These are phyloP conservation scores for Ascosphaera apis DNA, from an alignment of 2,329 filamentous ascomycete genomes.

Conservation along the genomic window DNA sequence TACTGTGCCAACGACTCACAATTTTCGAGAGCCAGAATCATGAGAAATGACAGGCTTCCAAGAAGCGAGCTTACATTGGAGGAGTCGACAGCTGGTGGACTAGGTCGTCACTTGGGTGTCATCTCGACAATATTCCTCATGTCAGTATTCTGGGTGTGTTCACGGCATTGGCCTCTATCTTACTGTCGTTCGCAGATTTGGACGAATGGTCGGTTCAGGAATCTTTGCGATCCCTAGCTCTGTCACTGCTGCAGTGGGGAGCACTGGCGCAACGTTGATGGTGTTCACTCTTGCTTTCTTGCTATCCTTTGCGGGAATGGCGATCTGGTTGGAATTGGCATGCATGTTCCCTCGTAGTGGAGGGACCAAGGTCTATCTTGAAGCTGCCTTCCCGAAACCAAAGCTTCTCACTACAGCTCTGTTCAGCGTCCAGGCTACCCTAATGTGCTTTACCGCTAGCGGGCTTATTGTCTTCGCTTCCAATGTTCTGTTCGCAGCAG, in stretches of 20 bases:
- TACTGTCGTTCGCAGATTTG: background rate
- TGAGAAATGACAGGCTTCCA: background rate
- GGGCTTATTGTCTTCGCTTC: conserved; percentile 49
- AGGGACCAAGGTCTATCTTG: conserved; percentile 47
- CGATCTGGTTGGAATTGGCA: conserved; percentile 42
- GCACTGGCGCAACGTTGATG: conserved; percentile 36
- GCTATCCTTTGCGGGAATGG: conserved; percentile 37
- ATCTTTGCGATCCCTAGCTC: conserved; percentile 50
- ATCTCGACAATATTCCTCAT: background rate
- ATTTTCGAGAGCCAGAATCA: background rate
- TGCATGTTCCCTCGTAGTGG: conserved; percentile 48
- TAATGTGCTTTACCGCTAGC: conserved; percentile 44
- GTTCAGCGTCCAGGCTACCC: conserved; percentile 37
- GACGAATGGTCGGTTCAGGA: conserved; percentile 42
- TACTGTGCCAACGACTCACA: background rate
- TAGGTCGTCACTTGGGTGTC: background rate
- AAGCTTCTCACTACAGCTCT: conserved; percentile 40
- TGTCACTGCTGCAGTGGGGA: conserved; percentile 43
- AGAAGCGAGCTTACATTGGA: background rate
- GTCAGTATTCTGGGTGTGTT: background rate
- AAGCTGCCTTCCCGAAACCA: conserved; percentile 42
- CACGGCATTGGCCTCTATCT: background rate
- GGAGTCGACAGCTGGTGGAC: background rate
- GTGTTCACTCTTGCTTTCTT: conserved; percentile 41
- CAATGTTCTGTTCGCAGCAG: conserved; percentile 37